phyloP scores from a whole-genome alignment of 2,329 filamentous ascomycete genomes.

The Diaporthe citriasiana region DNA sequence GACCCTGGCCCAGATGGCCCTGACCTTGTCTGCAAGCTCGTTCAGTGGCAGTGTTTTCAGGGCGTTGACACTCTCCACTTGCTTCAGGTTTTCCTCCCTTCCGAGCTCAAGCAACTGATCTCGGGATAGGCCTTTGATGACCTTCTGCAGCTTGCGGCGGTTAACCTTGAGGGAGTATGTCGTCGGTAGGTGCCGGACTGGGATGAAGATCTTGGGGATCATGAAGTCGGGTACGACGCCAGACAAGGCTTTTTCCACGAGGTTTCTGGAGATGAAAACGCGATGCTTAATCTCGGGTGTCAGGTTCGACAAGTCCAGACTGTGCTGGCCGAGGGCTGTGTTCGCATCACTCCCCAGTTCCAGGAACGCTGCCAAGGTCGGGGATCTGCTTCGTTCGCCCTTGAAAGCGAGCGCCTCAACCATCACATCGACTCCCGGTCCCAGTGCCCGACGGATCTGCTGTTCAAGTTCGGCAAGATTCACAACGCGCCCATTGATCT shows the following conservation, averaged over 20 bases:
- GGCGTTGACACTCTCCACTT: constrained; percentile 51
- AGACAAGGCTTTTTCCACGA: constrained; percentile 58
- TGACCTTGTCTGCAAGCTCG: constrained; percentile 61
- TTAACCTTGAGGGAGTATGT: constrained; percentile 66
- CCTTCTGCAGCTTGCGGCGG: constrained; percentile 61
- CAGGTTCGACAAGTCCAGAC: constrained; percentile 54
- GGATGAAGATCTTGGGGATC: constrained; percentile 64
- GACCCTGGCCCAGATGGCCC: constrained; percentile 62
- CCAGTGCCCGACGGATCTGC: constrained; percentile 61
- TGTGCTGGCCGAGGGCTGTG: constrained; percentile 54
- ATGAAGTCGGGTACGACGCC: constrained; percentile 56
- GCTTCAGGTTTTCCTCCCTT: constrained; percentile 53
- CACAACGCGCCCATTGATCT: constrained; percentile 56
- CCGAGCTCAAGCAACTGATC: constrained; percentile 60
- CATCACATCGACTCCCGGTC: constrained; percentile 61
- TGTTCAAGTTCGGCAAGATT: constrained; percentile 62
- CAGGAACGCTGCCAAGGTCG: constrained; percentile 63
- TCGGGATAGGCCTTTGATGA: constrained; percentile 58
- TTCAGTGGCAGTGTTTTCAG: constrained; percentile 64
- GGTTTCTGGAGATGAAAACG: constrained; percentile 59
- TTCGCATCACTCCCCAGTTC: constrained; percentile 58
- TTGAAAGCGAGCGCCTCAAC: constrained; percentile 63
- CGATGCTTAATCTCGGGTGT: constrained; percentile 58
- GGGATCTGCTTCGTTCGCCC: constrained; percentile 52
- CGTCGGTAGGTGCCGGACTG: constrained; percentile 62